Conservation (phyloP, 164 flowering plant species). For the Sextonia rubra region DNA sequence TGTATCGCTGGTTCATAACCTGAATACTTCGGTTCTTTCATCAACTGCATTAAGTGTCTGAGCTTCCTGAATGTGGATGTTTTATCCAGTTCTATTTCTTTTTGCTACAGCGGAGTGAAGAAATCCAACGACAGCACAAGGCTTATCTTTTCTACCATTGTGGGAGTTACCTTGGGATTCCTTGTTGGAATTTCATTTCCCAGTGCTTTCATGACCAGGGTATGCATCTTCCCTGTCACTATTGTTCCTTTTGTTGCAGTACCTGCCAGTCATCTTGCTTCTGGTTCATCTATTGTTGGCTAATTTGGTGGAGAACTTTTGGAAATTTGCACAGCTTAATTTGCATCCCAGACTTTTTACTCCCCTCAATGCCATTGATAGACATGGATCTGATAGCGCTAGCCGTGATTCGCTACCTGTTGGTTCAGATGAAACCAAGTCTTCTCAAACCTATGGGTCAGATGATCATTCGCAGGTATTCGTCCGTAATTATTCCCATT, state of each 20-base stretch:
- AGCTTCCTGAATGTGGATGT: not conserved
- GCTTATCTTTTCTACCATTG: slow-evolving; percentile 51
- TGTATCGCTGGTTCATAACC: slow-evolving; percentile 50
- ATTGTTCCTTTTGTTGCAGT: not conserved
- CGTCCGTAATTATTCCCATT: not conserved
- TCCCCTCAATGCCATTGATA: slow-evolving; percentile 40
- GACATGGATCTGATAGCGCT: not conserved
- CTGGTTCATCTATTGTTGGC: slow-evolving; percentile 5
- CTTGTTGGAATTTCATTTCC: slow-evolving; percentile 80
- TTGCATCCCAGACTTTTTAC: slow-evolving; percentile 55
- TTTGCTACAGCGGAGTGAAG: slow-evolving; percentile 51
- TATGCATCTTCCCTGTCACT: slow-evolving; percentile 11
- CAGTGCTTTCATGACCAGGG: slow-evolving; percentile 58
- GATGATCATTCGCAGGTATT: slow-evolving; percentile 44
- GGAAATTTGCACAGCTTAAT: slow-evolving; percentile 42
- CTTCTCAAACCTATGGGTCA: slow-evolving; percentile 32
- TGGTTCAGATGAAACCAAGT: slow-evolving; percentile 9
- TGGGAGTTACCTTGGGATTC: slow-evolving; percentile 79
- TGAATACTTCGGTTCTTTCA: not conserved
- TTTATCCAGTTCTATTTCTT: not conserved
- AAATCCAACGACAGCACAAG: slow-evolving; percentile 59
- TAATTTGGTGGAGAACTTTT: not conserved
- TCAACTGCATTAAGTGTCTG: not conserved
- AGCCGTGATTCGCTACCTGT: too few relatives aligned
- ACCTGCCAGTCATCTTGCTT: not conserved